Evolutionary conservation across 2,329 filamentous ascomycete genomes (phyloP).

Genomic region (Fusarium sp.): DNA sequence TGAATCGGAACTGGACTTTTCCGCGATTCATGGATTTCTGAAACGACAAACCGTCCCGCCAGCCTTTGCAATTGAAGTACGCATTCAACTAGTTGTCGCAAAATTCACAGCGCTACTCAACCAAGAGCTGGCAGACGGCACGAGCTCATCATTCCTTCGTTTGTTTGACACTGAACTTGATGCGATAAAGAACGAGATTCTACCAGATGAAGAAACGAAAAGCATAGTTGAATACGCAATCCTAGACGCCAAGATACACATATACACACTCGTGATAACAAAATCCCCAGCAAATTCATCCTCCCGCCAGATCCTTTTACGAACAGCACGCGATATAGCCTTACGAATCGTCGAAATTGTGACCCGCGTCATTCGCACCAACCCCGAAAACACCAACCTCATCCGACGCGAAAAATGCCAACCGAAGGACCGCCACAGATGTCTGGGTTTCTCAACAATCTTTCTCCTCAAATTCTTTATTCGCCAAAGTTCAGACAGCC

Average conservation of each 20-base stretch:
- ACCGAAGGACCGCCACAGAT: conserved; percentile 29
- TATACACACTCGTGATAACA: conserved; percentile 22
- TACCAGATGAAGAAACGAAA: neutral
- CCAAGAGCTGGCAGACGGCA: conserved; percentile 15
- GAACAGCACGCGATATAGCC: conserved; percentile 9
- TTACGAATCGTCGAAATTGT: conserved; percentile 22
- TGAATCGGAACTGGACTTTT: conserved; percentile 22
- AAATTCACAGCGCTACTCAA: conserved; percentile 26
- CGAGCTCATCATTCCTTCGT: conserved; percentile 19
- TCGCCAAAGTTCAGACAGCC: neutral
- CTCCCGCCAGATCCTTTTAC: conserved; percentile 16
- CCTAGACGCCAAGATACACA: conserved; percentile 19
- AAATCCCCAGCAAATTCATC: conserved; percentile 6
- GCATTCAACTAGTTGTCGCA: conserved; percentile 20
- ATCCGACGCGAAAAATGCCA: conserved; percentile 9
- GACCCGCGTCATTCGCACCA: neutral
- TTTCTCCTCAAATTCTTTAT: conserved; percentile 34
- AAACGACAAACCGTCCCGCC: conserved; percentile 8
- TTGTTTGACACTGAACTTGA: conserved; percentile 27
- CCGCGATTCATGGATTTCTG: conserved; percentile 15
- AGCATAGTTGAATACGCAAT: conserved; percentile 19
- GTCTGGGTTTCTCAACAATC: conserved; percentile 21
- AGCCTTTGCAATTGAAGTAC: conserved; percentile 8
- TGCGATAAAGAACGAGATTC: conserved; percentile 2
- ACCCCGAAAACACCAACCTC: neutral